A percentile compares a stretch with the other conserved stretches of the same genome.
Conservation (phyloP, 176 grass and related monocot species). For the Dactylis glomerata region DNA sequence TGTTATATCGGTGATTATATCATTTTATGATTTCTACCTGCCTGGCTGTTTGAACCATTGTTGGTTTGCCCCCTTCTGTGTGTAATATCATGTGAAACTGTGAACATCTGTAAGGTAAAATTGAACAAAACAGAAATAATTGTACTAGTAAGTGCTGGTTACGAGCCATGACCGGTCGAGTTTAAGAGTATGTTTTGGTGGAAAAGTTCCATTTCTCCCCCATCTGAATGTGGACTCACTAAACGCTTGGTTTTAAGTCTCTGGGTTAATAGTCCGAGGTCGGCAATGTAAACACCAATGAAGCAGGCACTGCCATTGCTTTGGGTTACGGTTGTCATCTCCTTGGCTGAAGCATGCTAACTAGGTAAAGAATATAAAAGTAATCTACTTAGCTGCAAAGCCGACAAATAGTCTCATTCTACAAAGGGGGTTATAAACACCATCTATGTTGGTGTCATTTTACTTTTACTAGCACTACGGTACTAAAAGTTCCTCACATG, state of each 20-base stretch:
- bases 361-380: too few relatives aligned
- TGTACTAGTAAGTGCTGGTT: conserved; percentile 5
- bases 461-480: too few relatives aligned
- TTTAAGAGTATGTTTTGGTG: background rate
- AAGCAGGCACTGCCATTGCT: too few relatives aligned
- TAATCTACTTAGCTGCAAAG: too few relatives aligned
- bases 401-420: too few relatives aligned
- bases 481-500: too few relatives aligned
- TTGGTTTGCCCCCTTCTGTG: background rate
- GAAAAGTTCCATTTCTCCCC: background rate
- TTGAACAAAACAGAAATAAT: background rate
- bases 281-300: too few relatives aligned
- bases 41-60: background rate
- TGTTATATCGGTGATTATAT: background rate
- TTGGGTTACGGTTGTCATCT: too few relatives aligned
- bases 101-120: background rate
- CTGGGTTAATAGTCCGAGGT: too few relatives aligned
- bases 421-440: too few relatives aligned
- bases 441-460: too few relatives aligned
- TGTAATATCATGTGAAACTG: conserved; percentile 17
- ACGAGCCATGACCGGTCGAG: background rate
- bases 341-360: too few relatives aligned
- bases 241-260: background rate
- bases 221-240: background rate
- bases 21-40: background rate